phyloP scores from a whole-genome alignment of 768 basidiomycete genomes.

The Xerocomellus amylosporus region DNA sequence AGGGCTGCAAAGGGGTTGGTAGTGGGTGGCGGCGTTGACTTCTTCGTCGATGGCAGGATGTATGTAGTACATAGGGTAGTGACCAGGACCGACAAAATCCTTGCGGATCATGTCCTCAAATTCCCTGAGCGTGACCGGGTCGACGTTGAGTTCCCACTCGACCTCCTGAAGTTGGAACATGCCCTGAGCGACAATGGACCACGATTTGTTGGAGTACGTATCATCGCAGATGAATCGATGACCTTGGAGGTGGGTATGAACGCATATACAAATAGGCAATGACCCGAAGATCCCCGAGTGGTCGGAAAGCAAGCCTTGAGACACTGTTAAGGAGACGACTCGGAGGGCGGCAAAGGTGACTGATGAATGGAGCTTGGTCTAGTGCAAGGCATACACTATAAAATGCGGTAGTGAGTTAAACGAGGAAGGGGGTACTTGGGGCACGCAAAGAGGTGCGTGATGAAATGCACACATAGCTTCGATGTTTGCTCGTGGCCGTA shows the following conservation, averaged over 20 bases:
- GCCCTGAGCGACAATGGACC: constrained; percentile 86
- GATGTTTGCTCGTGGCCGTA: constrained; percentile 70
- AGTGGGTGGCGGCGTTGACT: constrained; percentile 44
- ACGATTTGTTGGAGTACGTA: constrained; percentile 90
- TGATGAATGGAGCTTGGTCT: constrained; percentile 57
- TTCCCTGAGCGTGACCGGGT: constrained; percentile 53
- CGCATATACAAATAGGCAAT: constrained; percentile 66
- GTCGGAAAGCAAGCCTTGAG: constrained; percentile 72
- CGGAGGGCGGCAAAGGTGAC: constrained; percentile 39
- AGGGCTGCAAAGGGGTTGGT: constrained; percentile 34
- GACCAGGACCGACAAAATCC: constrained; percentile 56
- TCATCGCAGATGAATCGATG: constrained; percentile 69
- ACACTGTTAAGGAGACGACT: constrained; percentile 50
- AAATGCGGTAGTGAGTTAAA: constrained; percentile 50
- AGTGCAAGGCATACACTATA: constrained; percentile 65
- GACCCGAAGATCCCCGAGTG: constrained; percentile 69
- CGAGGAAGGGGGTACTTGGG: constrained; percentile 65
- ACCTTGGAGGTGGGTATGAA: constrained; percentile 76
- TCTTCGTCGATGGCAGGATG: constrained; percentile 58
- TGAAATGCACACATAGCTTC: constrained; percentile 70
- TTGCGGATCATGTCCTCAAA: constrained; percentile 60
- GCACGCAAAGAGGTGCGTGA: constrained; percentile 82
- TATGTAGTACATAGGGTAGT: constrained; percentile 55
- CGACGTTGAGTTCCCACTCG: constrained; percentile 86
- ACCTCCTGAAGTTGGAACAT: constrained; percentile 78